A percentile compares a stretch with the other conserved stretches of the same genome.
phyloP scores from a whole-genome alignment of 805 yeast species.

The Saccharomycodes ludwigii region DNA sequence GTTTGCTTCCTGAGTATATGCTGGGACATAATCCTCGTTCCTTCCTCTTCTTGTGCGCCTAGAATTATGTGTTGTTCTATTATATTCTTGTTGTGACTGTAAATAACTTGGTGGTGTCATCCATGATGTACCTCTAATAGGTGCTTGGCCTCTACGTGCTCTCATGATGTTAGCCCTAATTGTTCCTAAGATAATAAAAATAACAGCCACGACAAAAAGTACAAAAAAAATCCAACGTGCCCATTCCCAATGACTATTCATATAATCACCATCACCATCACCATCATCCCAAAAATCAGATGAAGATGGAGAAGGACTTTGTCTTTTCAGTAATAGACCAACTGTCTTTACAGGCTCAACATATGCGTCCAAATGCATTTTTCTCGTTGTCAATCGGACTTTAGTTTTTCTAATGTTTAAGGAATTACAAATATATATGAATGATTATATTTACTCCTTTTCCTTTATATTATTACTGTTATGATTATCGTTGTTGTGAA shows the following conservation, averaged over 20 bases:
- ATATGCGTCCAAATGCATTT: not conserved
- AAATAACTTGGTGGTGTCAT: constrained; percentile 55
- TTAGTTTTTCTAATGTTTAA: too few relatives aligned
- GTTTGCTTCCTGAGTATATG: constrained; percentile 53
- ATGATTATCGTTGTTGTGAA: too few relatives aligned
- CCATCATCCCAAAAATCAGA: not conserved
- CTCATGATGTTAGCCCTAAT: constrained; percentile 45
- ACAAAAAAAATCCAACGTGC: constrained; percentile 61
- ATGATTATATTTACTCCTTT: too few relatives aligned
- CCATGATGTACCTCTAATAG: constrained; percentile 58
- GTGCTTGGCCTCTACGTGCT: constrained; percentile 27
- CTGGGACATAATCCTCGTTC: constrained; percentile 48
- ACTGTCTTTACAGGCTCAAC: not conserved
- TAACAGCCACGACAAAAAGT: constrained; percentile 37
- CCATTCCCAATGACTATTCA: constrained; percentile 17
- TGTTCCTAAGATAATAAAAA: constrained; percentile 37
- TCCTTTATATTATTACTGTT: too few relatives aligned
- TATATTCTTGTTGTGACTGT: constrained; percentile 50
- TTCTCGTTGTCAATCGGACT: not conserved
- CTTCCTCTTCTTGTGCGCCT: too few relatives aligned
- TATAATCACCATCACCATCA: not conserved
- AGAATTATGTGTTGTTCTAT: too few relatives aligned
- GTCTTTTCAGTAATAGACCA: not conserved
- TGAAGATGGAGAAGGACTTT: not conserved
- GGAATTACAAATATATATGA: too few relatives aligned